Conservation (phyloP, 208 protist genomes). For the Wallacemonas sp. region DNA sequence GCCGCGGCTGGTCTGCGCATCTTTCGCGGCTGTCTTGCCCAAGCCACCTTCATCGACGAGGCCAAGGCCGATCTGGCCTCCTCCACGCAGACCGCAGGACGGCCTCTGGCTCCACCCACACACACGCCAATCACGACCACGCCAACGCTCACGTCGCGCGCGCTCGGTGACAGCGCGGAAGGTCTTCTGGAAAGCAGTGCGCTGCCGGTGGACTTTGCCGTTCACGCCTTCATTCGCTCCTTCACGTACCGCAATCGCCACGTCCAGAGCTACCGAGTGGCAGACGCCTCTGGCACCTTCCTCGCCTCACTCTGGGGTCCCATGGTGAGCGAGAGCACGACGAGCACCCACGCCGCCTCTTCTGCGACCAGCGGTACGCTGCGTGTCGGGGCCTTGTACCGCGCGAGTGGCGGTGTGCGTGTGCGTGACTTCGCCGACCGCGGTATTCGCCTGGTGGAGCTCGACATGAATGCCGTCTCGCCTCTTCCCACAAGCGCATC, state of each 20-base stretch:
- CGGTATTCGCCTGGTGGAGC: conserved; percentile 67
- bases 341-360: not conserved
- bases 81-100: not conserved
- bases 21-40: conserved; percentile 61
- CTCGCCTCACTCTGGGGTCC: conserved; percentile 66
- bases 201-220: conserved; percentile 46
- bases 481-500: not conserved
- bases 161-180: conserved; percentile 16
- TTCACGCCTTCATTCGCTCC: conserved; percentile 55
- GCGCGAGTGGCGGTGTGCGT: conserved; percentile 36
- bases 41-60: conserved; percentile 70
- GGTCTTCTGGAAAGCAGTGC: conserved; percentile 22
- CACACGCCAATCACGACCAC: not conserved
- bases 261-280: conserved; percentile 84
- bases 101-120: not conserved
- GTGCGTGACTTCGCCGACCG: conserved; percentile 62
- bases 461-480: conserved; percentile 18
- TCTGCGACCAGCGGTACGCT: not conserved
- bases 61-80: conserved; percentile 14
- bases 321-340: conserved; percentile 4
- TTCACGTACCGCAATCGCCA: conserved; percentile 59
- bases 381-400: conserved; percentile 47
- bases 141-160: not conserved
- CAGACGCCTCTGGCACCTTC: conserved; percentile 69
- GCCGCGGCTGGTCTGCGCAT: conserved; percentile 58